phyloP scores from a whole-genome alignment of 345 rosid species.

The Euphorbia pulcherrima region DNA sequence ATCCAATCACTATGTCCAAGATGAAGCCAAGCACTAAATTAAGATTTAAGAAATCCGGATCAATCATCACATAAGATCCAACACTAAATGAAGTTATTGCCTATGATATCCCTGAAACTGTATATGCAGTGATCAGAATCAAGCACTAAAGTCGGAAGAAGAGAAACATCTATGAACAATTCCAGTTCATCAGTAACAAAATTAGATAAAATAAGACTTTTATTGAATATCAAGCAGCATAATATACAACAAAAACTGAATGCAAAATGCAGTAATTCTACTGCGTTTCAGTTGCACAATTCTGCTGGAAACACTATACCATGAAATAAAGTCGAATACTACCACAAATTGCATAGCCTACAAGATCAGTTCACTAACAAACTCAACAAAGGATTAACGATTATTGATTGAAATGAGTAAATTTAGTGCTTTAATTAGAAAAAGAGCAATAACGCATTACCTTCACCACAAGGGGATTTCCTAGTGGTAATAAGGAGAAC shows the following conservation, averaged over 20 bases:
- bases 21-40: too few species aligned
- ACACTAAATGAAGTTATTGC: too few species aligned
- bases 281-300: not conserved
- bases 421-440: not conserved
- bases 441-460: not conserved
- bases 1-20: not conserved
- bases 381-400: not conserved
- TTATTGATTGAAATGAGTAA: not conserved
- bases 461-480: constrained; percentile 30
- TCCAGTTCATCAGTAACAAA: too few species aligned
- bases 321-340: not conserved
- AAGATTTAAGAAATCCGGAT: too few species aligned
- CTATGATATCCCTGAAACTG: too few species aligned
- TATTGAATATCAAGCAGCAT: too few species aligned
- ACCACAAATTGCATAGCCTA: not conserved
- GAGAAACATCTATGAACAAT: too few species aligned
- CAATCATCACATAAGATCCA: not conserved
- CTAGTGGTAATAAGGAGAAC: constrained; percentile 27
- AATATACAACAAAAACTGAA: not conserved
- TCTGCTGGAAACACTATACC: not conserved
- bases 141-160: too few species aligned
- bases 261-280: not conserved
- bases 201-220: too few species aligned
- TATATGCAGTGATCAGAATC: too few species aligned
- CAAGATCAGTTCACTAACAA: not conserved